These are phyloP conservation scores for Penicillium sp. DNA, from an alignment of 2,329 filamentous ascomycete genomes.

Conservation along the genomic window DNA sequence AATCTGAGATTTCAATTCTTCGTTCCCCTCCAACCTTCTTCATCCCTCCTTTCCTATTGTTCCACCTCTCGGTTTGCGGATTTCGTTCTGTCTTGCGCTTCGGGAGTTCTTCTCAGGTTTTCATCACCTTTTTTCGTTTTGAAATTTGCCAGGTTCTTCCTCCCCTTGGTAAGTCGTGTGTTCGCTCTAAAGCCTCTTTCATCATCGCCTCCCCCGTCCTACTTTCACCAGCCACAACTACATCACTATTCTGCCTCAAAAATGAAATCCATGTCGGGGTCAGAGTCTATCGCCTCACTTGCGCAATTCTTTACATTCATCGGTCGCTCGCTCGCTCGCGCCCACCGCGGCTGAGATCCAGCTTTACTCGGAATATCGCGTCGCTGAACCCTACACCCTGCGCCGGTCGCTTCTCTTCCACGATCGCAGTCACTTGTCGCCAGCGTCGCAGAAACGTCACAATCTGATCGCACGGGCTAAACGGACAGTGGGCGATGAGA, in stretches of 20 bases:
- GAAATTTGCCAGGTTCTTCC: constrained; percentile 21
- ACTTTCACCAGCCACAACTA: constrained; percentile 1
- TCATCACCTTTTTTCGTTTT: constrained; percentile 16
- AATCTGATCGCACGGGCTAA: neutral
- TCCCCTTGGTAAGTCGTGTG: constrained; percentile 23
- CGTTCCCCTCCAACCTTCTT: constrained; percentile 21
- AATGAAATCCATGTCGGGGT: neutral
- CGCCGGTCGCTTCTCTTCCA: constrained; percentile 2
- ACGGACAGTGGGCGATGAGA: neutral
- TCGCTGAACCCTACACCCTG: neutral
- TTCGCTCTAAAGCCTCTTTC: constrained; percentile 15
- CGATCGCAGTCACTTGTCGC: neutral
- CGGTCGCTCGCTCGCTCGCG: neutral
- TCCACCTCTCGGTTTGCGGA: constrained; percentile 26
- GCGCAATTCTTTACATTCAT: neutral
- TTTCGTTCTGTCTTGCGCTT: constrained; percentile 25
- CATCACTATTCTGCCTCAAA: neutral
- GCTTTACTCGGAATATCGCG: neutral
- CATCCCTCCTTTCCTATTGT: constrained; percentile 27
- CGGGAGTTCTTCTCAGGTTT: constrained; percentile 27
- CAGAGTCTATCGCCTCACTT: neutral
- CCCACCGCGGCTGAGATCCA: neutral
- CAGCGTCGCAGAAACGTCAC: neutral
- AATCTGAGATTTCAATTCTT: constrained; percentile 29
- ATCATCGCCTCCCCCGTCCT: constrained; percentile 9